Evolutionary conservation across 345 rosid genomes (phyloP), one percentile per base, ranked within the genome.

Genomic region (Boechera stricta): DNA sequence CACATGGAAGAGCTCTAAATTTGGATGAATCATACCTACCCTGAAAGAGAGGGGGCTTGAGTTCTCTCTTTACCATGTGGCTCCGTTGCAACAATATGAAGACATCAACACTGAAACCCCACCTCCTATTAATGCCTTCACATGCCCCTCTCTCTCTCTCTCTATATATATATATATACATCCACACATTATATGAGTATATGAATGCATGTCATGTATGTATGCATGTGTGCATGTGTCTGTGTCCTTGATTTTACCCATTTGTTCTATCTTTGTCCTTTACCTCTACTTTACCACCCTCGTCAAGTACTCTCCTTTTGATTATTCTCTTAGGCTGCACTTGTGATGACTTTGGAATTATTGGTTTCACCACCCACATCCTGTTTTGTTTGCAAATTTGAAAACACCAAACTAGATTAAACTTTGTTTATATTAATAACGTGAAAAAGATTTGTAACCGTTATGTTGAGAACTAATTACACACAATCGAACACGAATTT

Each of bases 21-120:
- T 45, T 35, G 54, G 72, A 36, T 77, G 53, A 18, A 77, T 77
- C 72, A 71, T 13, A 71, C 44, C 77, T 77, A 77, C 80, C 59
- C 80, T 77, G 54, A 70, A 77, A 77, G 66, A 70, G 71, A 69
- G 66, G 26, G 44, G 71, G 51, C 28, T 77, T 54, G 45, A 77
- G 52, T 62, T 64, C 65, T 53, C 31, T 64, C 76, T 60, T 41
- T 69, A 62, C 76, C 76, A 77, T 77, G 76, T 77, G 80, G 39
- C 75, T 69, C 36, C 52, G 45, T 77, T 69, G 52, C 71, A 59
- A 63, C 35, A 62, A 69, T 64, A 69, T 69, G 79, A 71, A 77
- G 76, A 71, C 72, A 77, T 71, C 76, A 70, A 71, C 70, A 69
- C 48, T 62, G 53, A 63, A 76, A 55, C 77, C 81, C 81, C 76